phyloP scores from a whole-genome alignment of 164 flowering plant species.

The Nelumbo lutea region DNA sequence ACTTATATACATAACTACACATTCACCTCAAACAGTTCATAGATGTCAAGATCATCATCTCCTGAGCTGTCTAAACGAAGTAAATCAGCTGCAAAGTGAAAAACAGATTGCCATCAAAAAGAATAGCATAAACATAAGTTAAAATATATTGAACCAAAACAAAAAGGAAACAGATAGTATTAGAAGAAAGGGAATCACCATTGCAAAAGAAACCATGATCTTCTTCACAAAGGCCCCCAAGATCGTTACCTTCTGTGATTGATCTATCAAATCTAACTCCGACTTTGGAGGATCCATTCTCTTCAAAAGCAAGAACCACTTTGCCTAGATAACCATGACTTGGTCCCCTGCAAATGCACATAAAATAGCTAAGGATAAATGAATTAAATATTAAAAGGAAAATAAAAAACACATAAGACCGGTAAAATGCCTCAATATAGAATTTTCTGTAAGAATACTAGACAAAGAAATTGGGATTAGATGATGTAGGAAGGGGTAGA shows the following conservation, averaged over 20 bases:
- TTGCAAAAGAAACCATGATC: slow-evolving; percentile 88
- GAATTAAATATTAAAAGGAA: too few species aligned
- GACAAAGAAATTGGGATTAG: too few species aligned
- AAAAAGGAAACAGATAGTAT: background rate
- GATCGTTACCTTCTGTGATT: slow-evolving; percentile 72
- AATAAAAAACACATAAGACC: too few species aligned
- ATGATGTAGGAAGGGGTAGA: too few species aligned
- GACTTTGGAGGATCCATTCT: slow-evolving; percentile 66
- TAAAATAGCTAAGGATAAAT: too few species aligned
- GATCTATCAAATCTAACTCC: slow-evolving; percentile 87
- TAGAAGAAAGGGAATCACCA: slow-evolving; percentile 35
- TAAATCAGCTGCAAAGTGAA: slow-evolving; percentile 44
- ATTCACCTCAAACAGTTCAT: slow-evolving; percentile 78
- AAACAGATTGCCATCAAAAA: background rate
- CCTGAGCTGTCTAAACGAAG: slow-evolving; percentile 53
- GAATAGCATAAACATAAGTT: background rate
- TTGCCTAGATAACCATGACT: slow-evolving; percentile 61
- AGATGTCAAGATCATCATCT: slow-evolving; percentile 63
- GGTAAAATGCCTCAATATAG: too few species aligned
- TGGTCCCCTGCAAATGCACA: slow-evolving; percentile 54
- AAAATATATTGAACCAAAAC: background rate
- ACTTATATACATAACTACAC: background rate
- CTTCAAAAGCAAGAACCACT: slow-evolving; percentile 73
- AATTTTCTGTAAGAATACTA: too few species aligned
- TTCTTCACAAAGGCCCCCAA: slow-evolving; percentile 78